A percentile compares a stretch with the other conserved stretches of the same genome.
Conservation (phyloP, 225 moss, liverwort and hornwort genomes). For the Marchantia polymorpha region DNA sequence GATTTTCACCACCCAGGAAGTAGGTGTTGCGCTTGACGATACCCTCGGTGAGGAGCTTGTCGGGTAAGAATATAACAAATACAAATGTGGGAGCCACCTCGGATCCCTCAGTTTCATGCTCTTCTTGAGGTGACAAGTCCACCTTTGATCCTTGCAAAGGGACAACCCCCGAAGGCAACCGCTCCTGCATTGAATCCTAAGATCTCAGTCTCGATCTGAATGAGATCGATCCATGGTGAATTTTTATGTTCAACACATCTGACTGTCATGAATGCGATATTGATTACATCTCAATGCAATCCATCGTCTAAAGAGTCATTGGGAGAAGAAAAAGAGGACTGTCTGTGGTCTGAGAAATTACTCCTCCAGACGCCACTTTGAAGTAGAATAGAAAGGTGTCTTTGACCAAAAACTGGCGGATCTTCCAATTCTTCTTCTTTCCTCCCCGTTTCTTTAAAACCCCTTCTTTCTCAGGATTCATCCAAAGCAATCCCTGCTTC, state of each 20-base stretch:
- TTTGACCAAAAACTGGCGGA: slow-evolving; percentile 31
- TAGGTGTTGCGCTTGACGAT: slow-evolving; percentile 33
- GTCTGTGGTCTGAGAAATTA: background rate
- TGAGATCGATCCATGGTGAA: no score
- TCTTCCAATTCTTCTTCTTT: slow-evolving; percentile 29
- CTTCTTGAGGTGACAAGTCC: slow-evolving; percentile 32
- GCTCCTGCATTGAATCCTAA: slow-evolving; percentile 1
- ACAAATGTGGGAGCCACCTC: slow-evolving; percentile 32
- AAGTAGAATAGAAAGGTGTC: slow-evolving; percentile 45
- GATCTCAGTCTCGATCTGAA: background rate
- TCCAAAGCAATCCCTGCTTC: slow-evolving; percentile 35
- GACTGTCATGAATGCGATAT: background rate
- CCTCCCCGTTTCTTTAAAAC: slow-evolving; percentile 30
- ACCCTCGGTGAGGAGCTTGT: slow-evolving; percentile 24
- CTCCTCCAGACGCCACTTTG: slow-evolving; percentile 15
- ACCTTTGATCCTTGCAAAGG: slow-evolving; percentile 41
- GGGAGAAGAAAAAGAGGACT: background rate
- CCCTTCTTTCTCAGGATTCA: slow-evolving; percentile 34
- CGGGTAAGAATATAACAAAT: slow-evolving; percentile 42
- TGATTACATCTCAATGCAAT: background rate
- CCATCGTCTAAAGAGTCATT: background rate
- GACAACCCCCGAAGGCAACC: slow-evolving; percentile 27
- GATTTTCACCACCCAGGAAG: slow-evolving; percentile 37
- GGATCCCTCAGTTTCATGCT: slow-evolving; percentile 22
- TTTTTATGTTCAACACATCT: background rate